Percentiles rank a stretch among this genome's conserved stretches.
Evolutionary conservation across 176 grass and related monocot genomes (phyloP).

Genomic region (Themeda triandra): DNA sequence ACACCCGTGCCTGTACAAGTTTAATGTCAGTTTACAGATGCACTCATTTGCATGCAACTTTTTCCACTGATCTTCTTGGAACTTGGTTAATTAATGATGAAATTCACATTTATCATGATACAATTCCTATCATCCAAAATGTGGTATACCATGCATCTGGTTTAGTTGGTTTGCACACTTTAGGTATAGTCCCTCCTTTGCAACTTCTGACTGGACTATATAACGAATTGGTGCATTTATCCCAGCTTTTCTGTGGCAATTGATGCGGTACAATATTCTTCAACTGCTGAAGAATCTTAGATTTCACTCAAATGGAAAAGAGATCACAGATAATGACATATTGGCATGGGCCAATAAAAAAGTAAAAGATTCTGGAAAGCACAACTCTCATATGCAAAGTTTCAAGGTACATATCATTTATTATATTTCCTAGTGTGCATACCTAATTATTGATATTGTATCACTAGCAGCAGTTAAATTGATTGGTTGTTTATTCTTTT

Average conservation of each 20-base stretch:
- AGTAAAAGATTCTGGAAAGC: constrained; percentile 63
- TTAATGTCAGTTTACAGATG: background rate
- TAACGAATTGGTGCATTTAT: background rate
- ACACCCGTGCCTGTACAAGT: background rate
- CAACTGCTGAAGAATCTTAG: constrained; percentile 71
- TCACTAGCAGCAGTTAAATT: constrained; percentile 1
- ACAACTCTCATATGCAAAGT: constrained; percentile 49
- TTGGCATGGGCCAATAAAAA: constrained; percentile 68
- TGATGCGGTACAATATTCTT: constrained; percentile 79
- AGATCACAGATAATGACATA: constrained; percentile 66
- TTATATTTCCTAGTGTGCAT: constrained; percentile 20
- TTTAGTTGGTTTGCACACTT: background rate
- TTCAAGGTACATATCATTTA: constrained; percentile 55
- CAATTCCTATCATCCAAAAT: background rate
- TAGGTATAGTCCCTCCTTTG: background rate
- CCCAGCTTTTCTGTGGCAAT: constrained; percentile 81
- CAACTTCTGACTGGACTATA: background rate
- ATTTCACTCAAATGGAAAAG: constrained; percentile 63
- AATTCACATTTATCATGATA: background rate
- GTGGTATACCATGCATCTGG: background rate
- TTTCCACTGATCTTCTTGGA: background rate
- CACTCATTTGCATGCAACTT: background rate
- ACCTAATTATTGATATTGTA: background rate
- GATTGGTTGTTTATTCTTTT: background rate
- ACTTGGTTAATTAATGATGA: background rate